Base-by-base conservation (phyloP, 164 flowering plant species). In the Piper longum region DNA sequence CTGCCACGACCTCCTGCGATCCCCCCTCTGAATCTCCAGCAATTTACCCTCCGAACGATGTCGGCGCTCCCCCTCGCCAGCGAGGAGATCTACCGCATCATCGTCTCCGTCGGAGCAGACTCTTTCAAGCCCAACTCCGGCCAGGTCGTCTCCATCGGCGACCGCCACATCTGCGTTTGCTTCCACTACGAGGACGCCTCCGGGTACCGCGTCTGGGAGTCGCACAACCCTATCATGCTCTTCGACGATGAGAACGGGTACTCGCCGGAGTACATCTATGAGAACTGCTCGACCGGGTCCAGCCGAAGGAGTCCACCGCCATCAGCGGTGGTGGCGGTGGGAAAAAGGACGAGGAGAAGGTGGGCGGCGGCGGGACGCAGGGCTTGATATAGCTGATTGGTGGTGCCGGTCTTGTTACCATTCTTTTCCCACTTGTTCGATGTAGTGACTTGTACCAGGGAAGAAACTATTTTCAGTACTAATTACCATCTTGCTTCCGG, bases 181-280 rank as follows among this genome's bases (percentile, higher is more conserved):
- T 84, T 73, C 67, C 96, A 84, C 41, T 81, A 82, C 61, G 91
- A 89, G 12, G 58, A 56, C 5, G 91, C 72, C 0, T 81, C 86
- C 36, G 95, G 83, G 63, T 90, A 88, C 54, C 82, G 99, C 60
- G 97, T 88, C 0, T 90, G 99, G 99, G 97, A 90, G 76, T 93
- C 97, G 99, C 99, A 90, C 59, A 96, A 97, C 7, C 97, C 87
- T 69, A 80, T 93, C 3, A 85, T 88, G 96, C 62, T 88, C 67
- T 88, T 81, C 65, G 96, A 93, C 75, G 92, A 87, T 43, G 93
- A 84, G 64, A 70, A 82, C 64, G 97, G 91, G 43, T 90, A 82
- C 63, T 63, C 79, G 0, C 96, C 91, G 0, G 96, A 93, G 83
- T 90, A 90, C 70, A 83, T 90, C 19, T 90, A 90, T 69, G 99